Evolutionary conservation across 108 stramenopile species (phyloP).

Genomic region (Stephanodiscus triporus): DNA sequence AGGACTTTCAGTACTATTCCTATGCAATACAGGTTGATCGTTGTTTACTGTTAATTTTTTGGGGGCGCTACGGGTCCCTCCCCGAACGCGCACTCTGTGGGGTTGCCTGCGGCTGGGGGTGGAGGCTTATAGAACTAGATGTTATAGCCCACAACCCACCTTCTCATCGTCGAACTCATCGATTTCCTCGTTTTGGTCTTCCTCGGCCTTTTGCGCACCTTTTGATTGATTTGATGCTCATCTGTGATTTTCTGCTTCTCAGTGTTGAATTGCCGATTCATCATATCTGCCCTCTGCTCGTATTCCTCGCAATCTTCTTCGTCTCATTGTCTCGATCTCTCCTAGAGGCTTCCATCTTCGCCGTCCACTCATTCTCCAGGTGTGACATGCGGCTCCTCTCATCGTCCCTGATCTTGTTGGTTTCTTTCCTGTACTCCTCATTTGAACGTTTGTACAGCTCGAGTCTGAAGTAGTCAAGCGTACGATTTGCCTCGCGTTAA

Average conservation of each 20-base stretch:
- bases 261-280: slow-evolving; percentile 16
- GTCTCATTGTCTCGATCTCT: slow-evolving; percentile 13
- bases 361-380: slow-evolving; percentile 30
- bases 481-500: slow-evolving; percentile 23
- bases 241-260: slow-evolving; percentile 14
- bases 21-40: too few relatives aligned
- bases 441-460: slow-evolving; percentile 33
- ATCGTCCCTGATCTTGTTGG: slow-evolving; percentile 9
- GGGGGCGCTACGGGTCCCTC: too few relatives aligned
- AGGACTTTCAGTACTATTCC: too few relatives aligned
- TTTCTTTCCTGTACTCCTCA: slow-evolving; percentile 26
- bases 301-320: slow-evolving; percentile 23
- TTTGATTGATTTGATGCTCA: too few relatives aligned
- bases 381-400: slow-evolving; percentile 34
- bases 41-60: too few relatives aligned
- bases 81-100: too few relatives aligned
- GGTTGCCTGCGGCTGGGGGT: too few relatives aligned
- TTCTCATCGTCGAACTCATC: too few relatives aligned
- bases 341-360: slow-evolving; percentile 23
- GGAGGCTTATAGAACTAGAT: too few relatives aligned
- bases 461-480: slow-evolving; percentile 33
- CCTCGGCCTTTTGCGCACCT: too few relatives aligned
- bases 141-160: too few relatives aligned
- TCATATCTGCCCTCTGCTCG: slow-evolving; percentile 8
- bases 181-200: too few relatives aligned